A percentile compares a stretch with the other conserved stretches of the same genome.
phyloP scores from a whole-genome alignment of 768 basidiomycete genomes.

The Kwoniella bestiolae region DNA sequence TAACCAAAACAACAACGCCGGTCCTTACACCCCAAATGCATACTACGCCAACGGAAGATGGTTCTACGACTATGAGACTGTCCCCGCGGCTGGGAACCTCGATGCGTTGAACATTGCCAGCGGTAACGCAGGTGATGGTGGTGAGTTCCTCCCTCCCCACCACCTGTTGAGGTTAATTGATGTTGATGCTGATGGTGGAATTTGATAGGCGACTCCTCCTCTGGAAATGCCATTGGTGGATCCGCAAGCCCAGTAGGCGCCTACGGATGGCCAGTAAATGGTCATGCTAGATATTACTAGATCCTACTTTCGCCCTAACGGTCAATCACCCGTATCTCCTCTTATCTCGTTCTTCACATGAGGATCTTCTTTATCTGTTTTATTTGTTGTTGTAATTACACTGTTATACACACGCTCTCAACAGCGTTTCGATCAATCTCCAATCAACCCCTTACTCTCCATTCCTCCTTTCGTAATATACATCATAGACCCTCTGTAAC shows the following conservation, averaged over 20 bases:
- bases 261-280: background rate
- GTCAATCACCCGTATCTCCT: background rate
- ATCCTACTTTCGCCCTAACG: background rate
- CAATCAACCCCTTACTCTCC: background rate
- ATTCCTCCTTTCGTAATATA: background rate
- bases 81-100: slow-evolving; percentile 27
- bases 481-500: slow-evolving; percentile 13
- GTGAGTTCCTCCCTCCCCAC: slow-evolving; percentile 18
- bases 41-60: slow-evolving; percentile 14
- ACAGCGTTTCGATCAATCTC: slow-evolving; percentile 17
- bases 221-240: slow-evolving; percentile 38
- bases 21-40: slow-evolving; percentile 8
- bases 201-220: slow-evolving; percentile 35
- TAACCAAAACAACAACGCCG: slow-evolving; percentile 28
- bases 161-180: too few species aligned
- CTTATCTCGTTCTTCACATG: background rate
- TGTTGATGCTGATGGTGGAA: background rate
- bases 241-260: slow-evolving; percentile 17
- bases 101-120: slow-evolving; percentile 31
- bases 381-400: slow-evolving; percentile 6
- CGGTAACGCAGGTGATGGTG: slow-evolving; percentile 44
- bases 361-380: background rate
- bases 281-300: slow-evolving; percentile 24
- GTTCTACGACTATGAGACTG: slow-evolving; percentile 13
- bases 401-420: slow-evolving; percentile 16